These are phyloP conservation scores for Suillus paluster DNA, from an alignment of 768 basidiomycete genomes.

Conservation along the genomic window DNA sequence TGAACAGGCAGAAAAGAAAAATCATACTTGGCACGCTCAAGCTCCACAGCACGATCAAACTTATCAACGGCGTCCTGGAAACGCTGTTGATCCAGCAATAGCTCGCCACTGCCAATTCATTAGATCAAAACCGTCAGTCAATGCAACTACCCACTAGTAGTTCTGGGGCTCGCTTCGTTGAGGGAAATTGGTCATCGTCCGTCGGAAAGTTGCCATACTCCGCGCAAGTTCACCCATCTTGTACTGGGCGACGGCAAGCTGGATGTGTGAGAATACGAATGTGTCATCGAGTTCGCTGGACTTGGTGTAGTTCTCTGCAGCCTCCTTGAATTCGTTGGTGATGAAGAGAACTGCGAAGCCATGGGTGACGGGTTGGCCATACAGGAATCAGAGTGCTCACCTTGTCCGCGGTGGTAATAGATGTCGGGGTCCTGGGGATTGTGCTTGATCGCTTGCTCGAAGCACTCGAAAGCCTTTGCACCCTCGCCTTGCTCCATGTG, in stretches of 20 bases:
- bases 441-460: conserved; percentile 84
- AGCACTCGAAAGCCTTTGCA: conserved; percentile 83
- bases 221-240: conserved; percentile 78
- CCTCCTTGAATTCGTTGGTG: conserved; percentile 84
- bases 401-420: conserved; percentile 98
- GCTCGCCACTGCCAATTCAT: conserved; percentile 71
- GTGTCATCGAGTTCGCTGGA: conserved; percentile 84
- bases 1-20: background rate
- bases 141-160: conserved; percentile 76
- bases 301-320: conserved; percentile 89
- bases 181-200: conserved; percentile 85
- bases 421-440: conserved; percentile 91
- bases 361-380: background rate
- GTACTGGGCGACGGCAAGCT: conserved; percentile 96
- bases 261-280: conserved; percentile 98
- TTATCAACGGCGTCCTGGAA: conserved; percentile 89
- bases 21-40: conserved; percentile 77
- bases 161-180: conserved; percentile 88
- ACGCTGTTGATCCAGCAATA: conserved; percentile 88
- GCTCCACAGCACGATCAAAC: conserved; percentile 89
- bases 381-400: conserved; percentile 38
- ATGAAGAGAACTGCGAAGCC: conserved; percentile 81
- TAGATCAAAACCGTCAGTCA: background rate
- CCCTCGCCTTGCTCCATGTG: conserved; percentile 95
- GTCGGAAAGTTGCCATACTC: conserved; percentile 90